These are phyloP conservation scores for Calonectria ilicicola DNA, from an alignment of 2,329 filamentous ascomycete species.

Conservation along the genomic window DNA sequence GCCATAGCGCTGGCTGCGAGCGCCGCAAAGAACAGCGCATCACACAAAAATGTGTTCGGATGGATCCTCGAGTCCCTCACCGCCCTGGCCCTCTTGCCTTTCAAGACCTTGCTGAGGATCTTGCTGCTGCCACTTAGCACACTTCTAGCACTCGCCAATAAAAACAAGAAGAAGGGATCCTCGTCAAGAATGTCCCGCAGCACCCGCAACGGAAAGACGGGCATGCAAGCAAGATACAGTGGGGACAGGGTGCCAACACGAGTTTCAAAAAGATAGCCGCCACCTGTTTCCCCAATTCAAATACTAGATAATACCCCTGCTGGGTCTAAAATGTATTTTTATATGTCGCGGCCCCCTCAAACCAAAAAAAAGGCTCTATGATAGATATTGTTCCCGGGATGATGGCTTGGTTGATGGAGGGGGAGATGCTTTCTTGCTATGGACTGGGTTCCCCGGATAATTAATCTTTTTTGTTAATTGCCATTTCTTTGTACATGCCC, in stretches of 20 bases:
- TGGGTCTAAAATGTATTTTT: conserved; percentile 15
- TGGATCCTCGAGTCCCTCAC: conserved; percentile 53
- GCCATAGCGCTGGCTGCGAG: conserved; percentile 84
- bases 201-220: conserved; percentile 38
- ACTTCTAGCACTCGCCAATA: conserved; percentile 49
- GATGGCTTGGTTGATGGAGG: neutral
- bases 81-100: conserved; percentile 54
- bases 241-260: conserved; percentile 51
- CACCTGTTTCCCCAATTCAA: neutral
- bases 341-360: neutral
- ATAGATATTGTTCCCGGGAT: neutral
- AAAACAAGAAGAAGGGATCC: conserved; percentile 45
- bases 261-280: conserved; percentile 44
- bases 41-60: conserved; percentile 50
- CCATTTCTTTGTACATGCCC: neutral
- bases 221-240: conserved; percentile 47
- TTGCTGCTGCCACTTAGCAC: conserved; percentile 58
- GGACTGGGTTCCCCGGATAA: neutral
- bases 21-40: conserved; percentile 67
- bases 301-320: conserved; percentile 11
- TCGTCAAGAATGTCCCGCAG: conserved; percentile 39
- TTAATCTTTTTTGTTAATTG: neutral
- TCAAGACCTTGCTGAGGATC: conserved; percentile 54
- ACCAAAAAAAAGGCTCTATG: neutral
- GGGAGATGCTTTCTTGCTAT: neutral